phyloP scores from a whole-genome alignment of 805 yeast genomes.

The Cephaloascus albidus region DNA sequence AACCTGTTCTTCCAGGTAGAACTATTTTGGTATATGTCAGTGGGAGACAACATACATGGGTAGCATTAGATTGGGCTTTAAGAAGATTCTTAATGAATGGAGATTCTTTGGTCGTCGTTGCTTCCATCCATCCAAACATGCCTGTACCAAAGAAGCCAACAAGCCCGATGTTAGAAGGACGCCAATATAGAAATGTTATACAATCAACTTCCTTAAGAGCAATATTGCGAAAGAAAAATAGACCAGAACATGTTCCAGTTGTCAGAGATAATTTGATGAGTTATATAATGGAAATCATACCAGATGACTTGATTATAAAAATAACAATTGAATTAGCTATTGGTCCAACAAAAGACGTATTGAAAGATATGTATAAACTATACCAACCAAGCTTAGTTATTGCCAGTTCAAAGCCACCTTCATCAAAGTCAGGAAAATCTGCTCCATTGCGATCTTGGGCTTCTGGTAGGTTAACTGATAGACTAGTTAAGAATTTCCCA shows the following conservation, averaged over 20 bases:
- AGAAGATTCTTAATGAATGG: constrained; percentile 48
- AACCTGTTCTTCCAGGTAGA: constrained; percentile 40
- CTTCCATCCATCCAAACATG: constrained; percentile 30
- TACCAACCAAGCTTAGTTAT: constrained; percentile 54
- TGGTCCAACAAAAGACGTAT: constrained; percentile 45
- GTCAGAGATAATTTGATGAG: constrained; percentile 42
- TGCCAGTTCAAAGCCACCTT: constrained; percentile 43
- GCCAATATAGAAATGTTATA: constrained; percentile 1
- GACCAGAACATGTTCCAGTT: constrained; percentile 37
- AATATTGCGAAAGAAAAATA: constrained; percentile 26
- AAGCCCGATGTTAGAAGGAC: not conserved
- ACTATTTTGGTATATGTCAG: constrained; percentile 54
- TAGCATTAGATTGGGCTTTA: constrained; percentile 64
- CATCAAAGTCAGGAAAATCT: constrained; percentile 13
- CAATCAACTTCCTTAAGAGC: constrained; percentile 11
- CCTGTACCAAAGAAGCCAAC: constrained; percentile 1
- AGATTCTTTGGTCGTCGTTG: constrained; percentile 55
- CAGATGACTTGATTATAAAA: constrained; percentile 36
- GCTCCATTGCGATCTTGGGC: constrained; percentile 54
- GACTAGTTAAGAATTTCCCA: constrained; percentile 54
- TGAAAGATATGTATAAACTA: constrained; percentile 49
- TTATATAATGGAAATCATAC: constrained; percentile 37
- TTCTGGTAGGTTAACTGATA: constrained; percentile 53
- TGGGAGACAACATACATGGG: constrained; percentile 78
- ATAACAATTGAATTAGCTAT: constrained; percentile 54